phyloP scores from a whole-genome alignment of 2,329 filamentous ascomycete genomes.

The Ceratocystis smalleyi region DNA sequence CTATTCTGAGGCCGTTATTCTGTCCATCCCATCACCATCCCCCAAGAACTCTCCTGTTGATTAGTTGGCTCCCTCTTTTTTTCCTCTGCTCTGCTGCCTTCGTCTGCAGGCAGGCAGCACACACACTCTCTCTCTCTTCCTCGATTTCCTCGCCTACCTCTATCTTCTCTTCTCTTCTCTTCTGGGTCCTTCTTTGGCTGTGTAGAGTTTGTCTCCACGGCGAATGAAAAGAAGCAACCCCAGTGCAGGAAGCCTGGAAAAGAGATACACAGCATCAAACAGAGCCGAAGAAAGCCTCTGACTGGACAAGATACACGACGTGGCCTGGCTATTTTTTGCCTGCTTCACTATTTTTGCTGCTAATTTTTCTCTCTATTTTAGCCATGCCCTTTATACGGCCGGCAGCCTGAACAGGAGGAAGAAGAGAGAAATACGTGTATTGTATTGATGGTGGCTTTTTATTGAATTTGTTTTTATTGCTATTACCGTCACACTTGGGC shows the following conservation, averaged over 20 bases:
- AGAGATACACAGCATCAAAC: not conserved
- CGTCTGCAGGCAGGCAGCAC: not conserved
- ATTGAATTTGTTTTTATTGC: not conserved
- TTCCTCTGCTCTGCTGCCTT: not conserved
- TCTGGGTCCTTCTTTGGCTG: no score
- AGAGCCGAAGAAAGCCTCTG: not conserved
- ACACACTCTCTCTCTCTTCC: not conserved
- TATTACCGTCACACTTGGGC: constrained; percentile 2
- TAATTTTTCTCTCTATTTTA: no score
- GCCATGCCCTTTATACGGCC: not conserved
- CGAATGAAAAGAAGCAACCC: not conserved
- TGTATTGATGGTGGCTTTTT: not conserved
- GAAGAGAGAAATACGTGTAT: not conserved
- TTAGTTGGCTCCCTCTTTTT: not conserved
- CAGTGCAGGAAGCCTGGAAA: not conserved
- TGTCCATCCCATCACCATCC: no score
- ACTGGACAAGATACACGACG: not conserved
- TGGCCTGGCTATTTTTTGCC: not conserved
- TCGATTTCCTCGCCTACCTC: not conserved
- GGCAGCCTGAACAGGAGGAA: not conserved
- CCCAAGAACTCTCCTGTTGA: not conserved
- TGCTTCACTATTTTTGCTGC: not conserved
- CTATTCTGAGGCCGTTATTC: no score
- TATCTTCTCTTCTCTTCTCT: no score
- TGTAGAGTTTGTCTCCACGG: not conserved